phyloP scores from a whole-genome alignment of 129 eudicot species.

The Lonicera japonica region DNA sequence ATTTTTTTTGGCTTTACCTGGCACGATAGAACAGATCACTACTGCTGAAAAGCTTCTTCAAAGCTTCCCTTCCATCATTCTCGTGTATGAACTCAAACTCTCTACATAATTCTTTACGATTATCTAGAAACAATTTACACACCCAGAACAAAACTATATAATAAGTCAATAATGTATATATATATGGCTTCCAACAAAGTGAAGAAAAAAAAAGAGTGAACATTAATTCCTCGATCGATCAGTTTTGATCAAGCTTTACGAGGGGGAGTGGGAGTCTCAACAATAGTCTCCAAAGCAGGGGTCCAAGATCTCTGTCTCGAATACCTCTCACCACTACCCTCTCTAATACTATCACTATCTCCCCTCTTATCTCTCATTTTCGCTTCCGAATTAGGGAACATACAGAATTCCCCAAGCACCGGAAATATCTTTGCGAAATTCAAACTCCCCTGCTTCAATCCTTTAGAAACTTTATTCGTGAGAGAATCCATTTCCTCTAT shows the following conservation, averaged over 20 bases:
- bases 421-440: slow-evolving; percentile 27
- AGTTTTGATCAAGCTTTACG: neutral
- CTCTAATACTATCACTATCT: neutral
- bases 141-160: no score
- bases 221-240: no score
- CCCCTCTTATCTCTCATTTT: neutral
- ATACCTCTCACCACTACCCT: neutral
- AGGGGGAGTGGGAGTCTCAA: slow-evolving; percentile 16
- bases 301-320: slow-evolving; percentile 18
- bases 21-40: no score
- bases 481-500: slow-evolving; percentile 28
- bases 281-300: slow-evolving; percentile 20
- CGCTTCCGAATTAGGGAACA: slow-evolving; percentile 13
- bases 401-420: slow-evolving; percentile 19
- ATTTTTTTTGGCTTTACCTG: no score
- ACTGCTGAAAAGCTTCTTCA: no score
- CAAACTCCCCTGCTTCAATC: slow-evolving; percentile 14
- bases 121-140: no score
- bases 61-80: no score
- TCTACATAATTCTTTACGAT: no score
- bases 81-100: no score
- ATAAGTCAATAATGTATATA: no score
- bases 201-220: no score
- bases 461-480: slow-evolving; percentile 21
- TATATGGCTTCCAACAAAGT: no score